Base-by-base conservation (phyloP, 345 rosid species). In the Raphanus raphanistrum region DNA sequence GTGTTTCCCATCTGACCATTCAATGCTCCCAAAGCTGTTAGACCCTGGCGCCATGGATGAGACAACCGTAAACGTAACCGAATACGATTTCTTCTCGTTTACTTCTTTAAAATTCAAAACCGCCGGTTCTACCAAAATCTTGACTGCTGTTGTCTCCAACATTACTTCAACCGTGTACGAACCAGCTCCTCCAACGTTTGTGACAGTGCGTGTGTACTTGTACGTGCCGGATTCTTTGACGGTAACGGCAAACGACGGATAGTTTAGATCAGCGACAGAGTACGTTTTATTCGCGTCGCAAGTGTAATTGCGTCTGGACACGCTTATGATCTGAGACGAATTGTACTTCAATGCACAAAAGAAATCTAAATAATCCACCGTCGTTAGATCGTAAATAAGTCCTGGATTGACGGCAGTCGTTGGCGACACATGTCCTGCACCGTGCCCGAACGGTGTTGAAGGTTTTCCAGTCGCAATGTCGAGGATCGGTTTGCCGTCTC, bases 351-450 rank as follows among this genome's bases (percentile, higher is more conserved):
- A 81, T 0, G 92, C 91, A 79, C 98, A 94, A 54, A 94, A 90
- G 80, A 92, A 90, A 8, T 71, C 82, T 16, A 90, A 70, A 76
- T 94, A 92, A 69, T 89, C 96, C n/a, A 78, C 88, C 0, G 84
- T 74, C 9, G 86, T 70, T 12, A 90, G 81, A 77, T 94, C 97
- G 68, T 94, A 94, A 38, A 92, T 66, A 16, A 94, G 88, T 8
- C 98, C 98, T 0, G 98, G 98, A 57, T 85, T 81, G 8, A 82
- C 70, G 7, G 97, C 98, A 2, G 82, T 78, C 9, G 77, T 35
- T 0, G 97, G 97, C 35, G 91, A 86, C 60, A 89, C 94, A 79
- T 94, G 97, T 16, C 98, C 97, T 0, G 96, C 92, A 8, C 98
- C 98, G 68, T 86, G 90, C 63, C 88, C 97, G 17, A 85, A 90